Evolutionary conservation across 805 yeast species (phyloP).

Genomic region (Barnettozyma californica): DNA sequence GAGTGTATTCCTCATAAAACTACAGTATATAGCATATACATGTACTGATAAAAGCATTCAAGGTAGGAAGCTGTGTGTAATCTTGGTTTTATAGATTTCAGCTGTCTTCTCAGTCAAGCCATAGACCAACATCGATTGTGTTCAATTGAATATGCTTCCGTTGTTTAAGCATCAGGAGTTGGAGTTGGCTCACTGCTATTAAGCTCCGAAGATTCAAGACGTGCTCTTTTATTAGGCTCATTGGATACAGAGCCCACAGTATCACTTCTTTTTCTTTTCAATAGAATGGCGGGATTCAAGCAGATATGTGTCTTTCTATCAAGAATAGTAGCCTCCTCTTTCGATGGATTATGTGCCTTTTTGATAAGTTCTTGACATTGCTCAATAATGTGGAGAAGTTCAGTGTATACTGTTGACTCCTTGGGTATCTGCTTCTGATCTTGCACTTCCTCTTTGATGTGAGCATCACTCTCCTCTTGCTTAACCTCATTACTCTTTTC

Average conservation of each 20-base stretch:
- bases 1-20: neutral
- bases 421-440: conserved; percentile 6
- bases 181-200: neutral
- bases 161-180: neutral
- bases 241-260: conserved; percentile 20
- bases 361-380: conserved; percentile 45
- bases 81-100: neutral
- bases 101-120: too few relatives aligned
- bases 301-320: conserved; percentile 62
- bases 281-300: conserved; percentile 49
- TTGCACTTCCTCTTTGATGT: conserved; percentile 4
- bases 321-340: conserved; percentile 57
- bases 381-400: conserved; percentile 39
- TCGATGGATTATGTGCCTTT: conserved; percentile 39
- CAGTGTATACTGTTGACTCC: conserved; percentile 30
- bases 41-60: too few relatives aligned
- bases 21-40: neutral
- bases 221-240: conserved; percentile 25
- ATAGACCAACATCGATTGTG: neutral
- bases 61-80: too few relatives aligned
- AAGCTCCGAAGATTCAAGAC: conserved; percentile 13
- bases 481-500: conserved; percentile 7
- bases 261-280: conserved; percentile 39
- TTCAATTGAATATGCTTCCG: neutral
- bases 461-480: conserved; percentile 6